phyloP scores from a whole-genome alignment of 1,284 basidiomycete genomes.

The Exobasidium cylindrosporum region DNA sequence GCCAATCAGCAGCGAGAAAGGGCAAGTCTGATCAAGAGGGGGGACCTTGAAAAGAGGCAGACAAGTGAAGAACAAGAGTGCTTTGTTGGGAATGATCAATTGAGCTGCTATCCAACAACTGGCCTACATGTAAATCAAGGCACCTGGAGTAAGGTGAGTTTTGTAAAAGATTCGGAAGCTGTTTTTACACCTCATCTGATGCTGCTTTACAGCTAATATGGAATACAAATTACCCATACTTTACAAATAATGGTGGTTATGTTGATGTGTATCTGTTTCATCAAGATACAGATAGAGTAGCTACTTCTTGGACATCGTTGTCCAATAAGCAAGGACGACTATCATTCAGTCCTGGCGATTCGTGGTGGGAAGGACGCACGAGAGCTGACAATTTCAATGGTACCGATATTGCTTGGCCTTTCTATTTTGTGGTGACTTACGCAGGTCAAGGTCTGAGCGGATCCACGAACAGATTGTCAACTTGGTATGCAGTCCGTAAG shows the following conservation, averaged over 20 bases:
- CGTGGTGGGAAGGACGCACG: constrained; percentile 30
- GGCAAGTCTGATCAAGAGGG: background rate
- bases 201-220: constrained; percentile 37
- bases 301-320: constrained; percentile 36
- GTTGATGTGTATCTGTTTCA: constrained; percentile 50
- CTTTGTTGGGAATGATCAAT: constrained; percentile 40
- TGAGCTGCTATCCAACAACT: constrained; percentile 44
- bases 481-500: constrained; percentile 34
- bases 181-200: too few species aligned
- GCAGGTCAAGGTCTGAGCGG: constrained; percentile 25
- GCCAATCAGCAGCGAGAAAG: background rate
- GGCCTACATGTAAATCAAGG: constrained; percentile 31
- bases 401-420: constrained; percentile 44
- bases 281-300: constrained; percentile 33
- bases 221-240: constrained; percentile 44
- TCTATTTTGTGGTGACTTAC: constrained; percentile 46
- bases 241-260: constrained; percentile 29
- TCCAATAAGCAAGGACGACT: constrained; percentile 36
- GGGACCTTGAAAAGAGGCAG: constrained; percentile 22
- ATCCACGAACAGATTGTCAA: constrained; percentile 31
- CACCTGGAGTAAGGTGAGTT: constrained; percentile 30
- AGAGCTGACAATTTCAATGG: constrained; percentile 29
- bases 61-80: constrained; percentile 32
- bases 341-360: constrained; percentile 38
- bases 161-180: too few species aligned